A percentile compares a stretch with the other conserved stretches of the same genome.
Evolutionary conservation across 208 protist genomes (phyloP).

Genomic region (Acanthamoeba rhysodes): DNA sequence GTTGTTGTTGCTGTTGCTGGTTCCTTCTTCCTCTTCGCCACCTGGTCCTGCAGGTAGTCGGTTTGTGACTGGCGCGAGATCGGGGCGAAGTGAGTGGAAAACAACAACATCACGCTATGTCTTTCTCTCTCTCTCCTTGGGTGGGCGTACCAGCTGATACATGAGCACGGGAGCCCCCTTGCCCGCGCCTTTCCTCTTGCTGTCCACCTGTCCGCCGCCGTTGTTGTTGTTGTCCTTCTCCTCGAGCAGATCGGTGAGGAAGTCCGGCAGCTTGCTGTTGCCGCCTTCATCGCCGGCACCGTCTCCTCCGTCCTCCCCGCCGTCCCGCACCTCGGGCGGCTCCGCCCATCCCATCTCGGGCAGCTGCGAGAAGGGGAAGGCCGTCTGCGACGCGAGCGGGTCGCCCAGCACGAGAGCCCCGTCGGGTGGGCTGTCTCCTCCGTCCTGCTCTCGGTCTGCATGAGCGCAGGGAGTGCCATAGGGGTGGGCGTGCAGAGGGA

Average conservation of each 20-base stretch:
- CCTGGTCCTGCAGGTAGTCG: slow-evolving; percentile 16
- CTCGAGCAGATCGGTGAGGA: slow-evolving; percentile 21
- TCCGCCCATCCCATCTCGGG: neutral
- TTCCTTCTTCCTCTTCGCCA: neutral
- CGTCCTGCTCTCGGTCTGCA: neutral
- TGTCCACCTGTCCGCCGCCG: neutral
- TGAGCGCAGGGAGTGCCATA: neutral
- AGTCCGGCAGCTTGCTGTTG: neutral
- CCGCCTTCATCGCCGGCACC: neutral
- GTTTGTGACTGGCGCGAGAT: neutral
- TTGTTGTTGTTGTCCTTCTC: neutral
- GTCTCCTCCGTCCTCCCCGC: neutral
- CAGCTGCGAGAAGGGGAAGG: slow-evolving; percentile 41
- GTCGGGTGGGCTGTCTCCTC: slow-evolving; percentile 6
- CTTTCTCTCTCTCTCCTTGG: neutral
- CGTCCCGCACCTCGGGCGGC: neutral
- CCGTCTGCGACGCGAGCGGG: slow-evolving; percentile 35
- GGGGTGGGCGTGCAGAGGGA: too few species aligned
- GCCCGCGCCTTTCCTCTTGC: neutral
- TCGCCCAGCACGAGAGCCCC: neutral
- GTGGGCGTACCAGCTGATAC: neutral
- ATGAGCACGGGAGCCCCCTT: neutral
- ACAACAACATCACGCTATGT: neutral
- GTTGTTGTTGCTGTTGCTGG: neutral
- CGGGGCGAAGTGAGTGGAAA: neutral